Evolutionary conservation across 1,284 basidiomycete species (phyloP).

Genomic region (Irpex sp.): DNA sequence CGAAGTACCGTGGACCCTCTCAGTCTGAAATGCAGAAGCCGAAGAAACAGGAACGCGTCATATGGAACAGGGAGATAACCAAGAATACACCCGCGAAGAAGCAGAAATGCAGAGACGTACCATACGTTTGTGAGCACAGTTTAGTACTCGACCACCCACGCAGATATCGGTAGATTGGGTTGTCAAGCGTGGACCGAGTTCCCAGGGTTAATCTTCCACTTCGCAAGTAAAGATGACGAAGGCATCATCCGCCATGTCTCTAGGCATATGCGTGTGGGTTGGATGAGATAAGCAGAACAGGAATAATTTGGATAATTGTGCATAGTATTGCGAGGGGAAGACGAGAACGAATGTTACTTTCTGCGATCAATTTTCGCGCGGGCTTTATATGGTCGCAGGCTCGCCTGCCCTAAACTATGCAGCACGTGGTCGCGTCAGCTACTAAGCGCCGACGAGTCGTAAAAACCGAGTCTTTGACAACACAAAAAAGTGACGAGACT

Average conservation of each 20-base stretch:
- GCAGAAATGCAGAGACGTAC: neutral
- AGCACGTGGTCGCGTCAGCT: neutral
- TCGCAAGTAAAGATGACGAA: slow-evolving; percentile 13
- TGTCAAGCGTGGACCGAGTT: slow-evolving; percentile 13
- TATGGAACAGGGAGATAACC: neutral
- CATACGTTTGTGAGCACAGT: slow-evolving; percentile 8
- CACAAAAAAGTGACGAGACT: no score
- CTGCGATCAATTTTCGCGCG: neutral
- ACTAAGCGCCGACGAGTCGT: no score
- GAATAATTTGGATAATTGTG: neutral
- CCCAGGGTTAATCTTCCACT: slow-evolving; percentile 6
- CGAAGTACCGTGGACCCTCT: neutral
- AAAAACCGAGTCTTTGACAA: no score
- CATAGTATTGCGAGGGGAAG: neutral
- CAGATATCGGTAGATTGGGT: slow-evolving; percentile 8
- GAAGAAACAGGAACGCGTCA: neutral
- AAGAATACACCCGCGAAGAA: neutral
- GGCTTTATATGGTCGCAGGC: neutral
- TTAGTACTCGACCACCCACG: slow-evolving; percentile 13
- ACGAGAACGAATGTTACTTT: neutral
- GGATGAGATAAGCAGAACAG: neutral
- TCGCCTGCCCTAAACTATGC: neutral
- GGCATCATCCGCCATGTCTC: slow-evolving; percentile 10
- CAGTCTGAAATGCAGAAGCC: neutral
- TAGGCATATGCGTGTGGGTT: slow-evolving; percentile 10